These are phyloP conservation scores for Ceratonia siliqua DNA, from an alignment of 306 rosid genomes.

Conservation along the genomic window DNA sequence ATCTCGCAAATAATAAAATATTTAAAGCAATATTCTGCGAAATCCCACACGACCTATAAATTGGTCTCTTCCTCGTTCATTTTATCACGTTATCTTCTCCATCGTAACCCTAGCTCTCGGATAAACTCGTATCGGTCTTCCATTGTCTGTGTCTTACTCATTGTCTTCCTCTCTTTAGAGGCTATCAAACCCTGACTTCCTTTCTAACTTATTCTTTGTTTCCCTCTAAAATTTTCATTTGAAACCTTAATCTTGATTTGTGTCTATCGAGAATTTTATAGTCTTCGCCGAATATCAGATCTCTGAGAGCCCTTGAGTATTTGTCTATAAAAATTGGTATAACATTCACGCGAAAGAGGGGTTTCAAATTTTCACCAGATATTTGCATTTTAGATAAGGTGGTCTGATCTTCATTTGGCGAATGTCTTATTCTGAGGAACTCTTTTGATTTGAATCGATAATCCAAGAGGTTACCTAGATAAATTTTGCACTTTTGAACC, in stretches of 20 bases:
- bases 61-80: slow-evolving; percentile 19
- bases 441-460: background rate
- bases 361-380: background rate
- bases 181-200: background rate
- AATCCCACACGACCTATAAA: background rate
- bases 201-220: background rate
- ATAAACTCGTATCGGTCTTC: background rate
- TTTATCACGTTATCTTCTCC: slow-evolving; percentile 38
- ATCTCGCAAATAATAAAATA: background rate
- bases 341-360: background rate
- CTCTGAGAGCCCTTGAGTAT: slow-evolving; percentile 5
- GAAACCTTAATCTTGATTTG: background rate
- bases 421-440: background rate
- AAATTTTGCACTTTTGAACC: background rate
- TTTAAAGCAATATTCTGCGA: background rate
- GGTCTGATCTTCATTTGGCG: background rate
- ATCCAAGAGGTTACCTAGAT: background rate
- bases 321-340: background rate
- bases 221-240: background rate
- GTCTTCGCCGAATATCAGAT: slow-evolving; percentile 31
- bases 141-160: background rate
- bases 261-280: background rate
- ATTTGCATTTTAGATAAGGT: background rate
- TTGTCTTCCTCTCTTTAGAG: background rate
- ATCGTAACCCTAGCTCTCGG: slow-evolving; percentile 42